These are phyloP conservation scores for Aspergillus sp. DNA, from an alignment of 2,329 filamentous ascomycete species.

Conservation along the genomic window DNA sequence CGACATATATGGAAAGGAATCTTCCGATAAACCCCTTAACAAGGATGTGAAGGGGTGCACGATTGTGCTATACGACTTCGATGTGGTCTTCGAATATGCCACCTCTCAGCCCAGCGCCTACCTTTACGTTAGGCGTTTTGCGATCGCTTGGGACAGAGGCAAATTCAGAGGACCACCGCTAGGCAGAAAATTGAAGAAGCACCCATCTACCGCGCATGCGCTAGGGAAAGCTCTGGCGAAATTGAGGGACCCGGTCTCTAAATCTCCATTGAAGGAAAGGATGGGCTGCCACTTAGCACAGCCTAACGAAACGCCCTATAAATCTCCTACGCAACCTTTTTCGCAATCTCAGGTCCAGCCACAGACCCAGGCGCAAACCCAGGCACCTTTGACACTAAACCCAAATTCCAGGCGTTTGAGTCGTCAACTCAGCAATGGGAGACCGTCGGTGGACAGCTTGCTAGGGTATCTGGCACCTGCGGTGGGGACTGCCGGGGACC, in stretches of 20 bases:
- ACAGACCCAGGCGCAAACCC: not conserved
- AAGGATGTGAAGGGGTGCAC: slow-evolving; percentile 24
- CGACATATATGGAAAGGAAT: slow-evolving; percentile 18
- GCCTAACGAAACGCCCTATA: no score
- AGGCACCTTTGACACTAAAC: slow-evolving; percentile 1
- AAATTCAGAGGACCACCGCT: slow-evolving; percentile 11
- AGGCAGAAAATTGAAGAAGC: slow-evolving; percentile 21
- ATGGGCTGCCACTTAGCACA: no score
- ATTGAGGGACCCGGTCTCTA: not conserved
- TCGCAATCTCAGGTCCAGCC: slow-evolving; percentile 27
- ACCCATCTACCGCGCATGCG: slow-evolving; percentile 13
- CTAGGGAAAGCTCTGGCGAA: slow-evolving; percentile 13
- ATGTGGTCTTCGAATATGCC: slow-evolving; percentile 34
- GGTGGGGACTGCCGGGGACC: not conserved
- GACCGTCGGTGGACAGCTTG: not conserved
- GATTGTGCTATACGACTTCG: slow-evolving; percentile 33
- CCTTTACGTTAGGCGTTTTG: slow-evolving; percentile 26
- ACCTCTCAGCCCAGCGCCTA: slow-evolving; percentile 20
- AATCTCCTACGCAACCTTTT: slow-evolving; percentile 11
- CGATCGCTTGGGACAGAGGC: slow-evolving; percentile 20
- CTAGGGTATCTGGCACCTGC: slow-evolving; percentile 1
- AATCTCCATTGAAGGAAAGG: no score
- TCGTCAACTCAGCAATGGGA: not conserved
- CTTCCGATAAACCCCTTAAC: slow-evolving; percentile 15
- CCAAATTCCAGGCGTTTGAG: not conserved